Evolutionary conservation across 2,329 filamentous ascomycete genomes (phyloP).

Genomic region (Aspergillaceae sp.): DNA sequence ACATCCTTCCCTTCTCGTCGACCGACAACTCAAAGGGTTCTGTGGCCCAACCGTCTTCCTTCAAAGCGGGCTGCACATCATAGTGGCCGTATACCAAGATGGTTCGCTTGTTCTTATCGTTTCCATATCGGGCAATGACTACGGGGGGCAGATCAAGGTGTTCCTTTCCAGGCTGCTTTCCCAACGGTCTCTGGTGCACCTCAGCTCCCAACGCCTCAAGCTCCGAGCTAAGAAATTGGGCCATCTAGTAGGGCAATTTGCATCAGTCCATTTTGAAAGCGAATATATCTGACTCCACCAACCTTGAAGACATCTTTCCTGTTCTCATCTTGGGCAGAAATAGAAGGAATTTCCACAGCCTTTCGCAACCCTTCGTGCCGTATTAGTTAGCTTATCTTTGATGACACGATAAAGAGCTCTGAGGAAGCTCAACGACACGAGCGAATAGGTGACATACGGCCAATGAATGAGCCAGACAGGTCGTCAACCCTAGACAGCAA

Average conservation of each 20-base stretch:
- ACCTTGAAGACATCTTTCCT: constrained; percentile 82
- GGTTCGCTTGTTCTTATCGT: constrained; percentile 84
- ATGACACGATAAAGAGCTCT: constrained; percentile 3
- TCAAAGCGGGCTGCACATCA: constrained; percentile 90
- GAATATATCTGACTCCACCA: constrained; percentile 11
- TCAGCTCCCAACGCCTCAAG: constrained; percentile 75
- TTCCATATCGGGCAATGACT: constrained; percentile 83
- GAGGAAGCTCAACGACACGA: not conserved
- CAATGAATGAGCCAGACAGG: constrained; percentile 73
- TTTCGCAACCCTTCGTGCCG: constrained; percentile 54
- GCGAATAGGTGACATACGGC: constrained; percentile 45
- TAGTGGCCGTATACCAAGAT: constrained; percentile 98
- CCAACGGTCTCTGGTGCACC: constrained; percentile 77
- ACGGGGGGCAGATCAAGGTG: constrained; percentile 87
- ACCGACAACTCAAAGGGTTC: constrained; percentile 85
- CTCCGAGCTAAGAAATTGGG: constrained; percentile 76
- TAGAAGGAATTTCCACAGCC: constrained; percentile 91
- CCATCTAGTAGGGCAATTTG: constrained; percentile 54
- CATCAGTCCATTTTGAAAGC: not conserved
- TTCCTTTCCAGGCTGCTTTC: constrained; percentile 86
- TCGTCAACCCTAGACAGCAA: constrained; percentile 52
- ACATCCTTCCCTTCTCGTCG: constrained; percentile 90
- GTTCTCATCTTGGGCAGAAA: constrained; percentile 83
- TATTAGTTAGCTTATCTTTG: constrained; percentile 4
- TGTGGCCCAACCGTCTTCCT: constrained; percentile 90